A percentile compares a stretch with the other conserved stretches of the same genome.
phyloP scores from a whole-genome alignment of 2,329 filamentous ascomycete genomes.

The Fusarium pilosicola region DNA sequence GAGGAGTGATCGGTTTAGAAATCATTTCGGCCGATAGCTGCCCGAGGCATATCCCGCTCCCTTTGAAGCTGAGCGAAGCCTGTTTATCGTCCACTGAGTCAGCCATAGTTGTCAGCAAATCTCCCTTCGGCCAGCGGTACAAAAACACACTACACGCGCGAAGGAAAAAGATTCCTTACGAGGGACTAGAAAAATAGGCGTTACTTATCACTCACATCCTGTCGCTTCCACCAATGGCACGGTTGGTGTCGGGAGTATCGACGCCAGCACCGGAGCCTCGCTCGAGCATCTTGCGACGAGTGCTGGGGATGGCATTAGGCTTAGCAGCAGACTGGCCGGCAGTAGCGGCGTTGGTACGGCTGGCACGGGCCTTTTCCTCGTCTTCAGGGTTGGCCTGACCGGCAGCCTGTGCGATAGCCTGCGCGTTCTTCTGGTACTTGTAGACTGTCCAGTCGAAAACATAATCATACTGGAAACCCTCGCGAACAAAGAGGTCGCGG shows the following conservation, averaged over 20 bases:
- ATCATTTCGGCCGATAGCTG: constrained; percentile 51
- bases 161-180: constrained; percentile 87
- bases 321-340: constrained; percentile 72
- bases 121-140: constrained; percentile 78
- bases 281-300: constrained; percentile 86
- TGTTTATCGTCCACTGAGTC: constrained; percentile 87
- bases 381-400: constrained; percentile 74
- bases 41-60: constrained; percentile 63
- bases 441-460: constrained; percentile 99
- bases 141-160: constrained; percentile 79
- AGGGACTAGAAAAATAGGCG: constrained; percentile 66
- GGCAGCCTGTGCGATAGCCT: constrained; percentile 88
- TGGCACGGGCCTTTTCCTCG: constrained; percentile 79
- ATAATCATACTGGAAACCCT: constrained; percentile 99
- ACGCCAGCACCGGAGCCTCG: constrained; percentile 66
- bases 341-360: constrained; percentile 72
- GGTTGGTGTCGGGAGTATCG: constrained; percentile 77
- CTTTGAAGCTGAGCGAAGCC: constrained; percentile 85
- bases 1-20: constrained; percentile 30
- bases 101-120: constrained; percentile 77
- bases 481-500: constrained; percentile 97
- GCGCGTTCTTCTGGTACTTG: constrained; percentile 99
- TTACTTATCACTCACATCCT: constrained; percentile 90
- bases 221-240: constrained; percentile 82
- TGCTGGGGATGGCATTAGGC: constrained; percentile 78